Evolutionary conservation across 768 basidiomycete genomes (phyloP), one percentile per base, ranked within the genome.

Genomic region (Cyathus striatus): DNA sequence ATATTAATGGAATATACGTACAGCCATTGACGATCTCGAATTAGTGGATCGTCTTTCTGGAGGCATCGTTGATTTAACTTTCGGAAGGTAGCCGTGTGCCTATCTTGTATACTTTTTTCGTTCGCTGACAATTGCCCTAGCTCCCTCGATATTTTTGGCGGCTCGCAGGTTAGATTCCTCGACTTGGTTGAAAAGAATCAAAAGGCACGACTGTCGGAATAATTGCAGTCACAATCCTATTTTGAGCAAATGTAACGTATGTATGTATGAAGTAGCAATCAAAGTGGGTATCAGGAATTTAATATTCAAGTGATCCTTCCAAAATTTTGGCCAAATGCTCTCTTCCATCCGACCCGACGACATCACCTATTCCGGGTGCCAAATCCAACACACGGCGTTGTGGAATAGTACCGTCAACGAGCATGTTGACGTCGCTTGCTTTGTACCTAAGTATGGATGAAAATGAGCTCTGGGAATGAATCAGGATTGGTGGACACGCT

Each of bases 331-430:
- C 79, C 53, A 97, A 63, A 65, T 93, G 86, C 55, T 90, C 82
- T 51, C 70, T 76, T 33, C 91, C 91, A 59, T 94, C 90, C 34
- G 83, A 84, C 23, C 83, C 90, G 20, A 79, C 78, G 23, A 92
- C 72, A 54, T 90, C 78, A 7, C 90, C 88, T 50, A 95, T 83
- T 38, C 88, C 86, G 13, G 94, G 95, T 6, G 95, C 95, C 22
- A 98, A 72, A 60, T 96, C 93, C 49, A 98, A 62, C 4, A 98
- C 94, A 14, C 94, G 76, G 42, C 91, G 68, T 63, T 98, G 95
- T 13, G 95, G 95, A 36, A 98, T 59, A 16, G 94, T 90, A 3
- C 95, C 94, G 46, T 94, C 81, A 1, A 96, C 95, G 12, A 98
- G 76, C 63, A 66, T 75, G 23, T 73, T 65, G 9, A 92, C 68